phyloP scores from a whole-genome alignment of 148 eudicot species.

The Simmondsia chinensis region DNA sequence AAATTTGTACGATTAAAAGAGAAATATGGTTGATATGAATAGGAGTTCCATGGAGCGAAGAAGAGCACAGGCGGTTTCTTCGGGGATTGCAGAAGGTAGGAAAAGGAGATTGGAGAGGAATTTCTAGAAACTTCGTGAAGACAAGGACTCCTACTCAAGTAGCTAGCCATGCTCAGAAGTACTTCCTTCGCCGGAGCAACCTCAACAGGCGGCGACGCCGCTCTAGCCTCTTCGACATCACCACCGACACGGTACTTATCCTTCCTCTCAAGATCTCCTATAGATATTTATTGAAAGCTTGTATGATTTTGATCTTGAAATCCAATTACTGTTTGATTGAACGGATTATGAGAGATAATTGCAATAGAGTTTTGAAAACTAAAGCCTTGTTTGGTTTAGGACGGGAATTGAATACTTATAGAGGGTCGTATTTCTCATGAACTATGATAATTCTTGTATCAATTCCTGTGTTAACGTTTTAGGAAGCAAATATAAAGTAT shows the following conservation, averaged over 20 bases:
- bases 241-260: conserved; percentile 50
- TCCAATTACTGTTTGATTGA: no score
- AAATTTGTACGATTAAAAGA: background rate
- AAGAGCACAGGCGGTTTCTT: conserved; percentile 60
- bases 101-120: conserved; percentile 91
- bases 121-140: conserved; percentile 69
- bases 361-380: no score
- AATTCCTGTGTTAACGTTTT: no score
- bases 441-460: no score
- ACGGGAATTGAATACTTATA: no score
- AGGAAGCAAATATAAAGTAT: no score
- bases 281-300: no score
- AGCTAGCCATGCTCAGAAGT: conserved; percentile 91
- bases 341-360: no score
- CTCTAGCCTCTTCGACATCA: conserved; percentile 82
- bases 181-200: conserved; percentile 66
- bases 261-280: no score
- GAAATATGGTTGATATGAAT: background rate
- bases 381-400: no score
- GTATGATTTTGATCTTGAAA: no score
- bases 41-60: conserved; percentile 87
- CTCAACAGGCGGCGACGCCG: conserved; percentile 64
- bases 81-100: conserved; percentile 62
- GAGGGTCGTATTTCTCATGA: no score
- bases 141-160: conserved; percentile 91